Base-by-base conservation (phyloP, 2,329 filamentous ascomycete genomes). In the Seiridium unicorne region DNA sequence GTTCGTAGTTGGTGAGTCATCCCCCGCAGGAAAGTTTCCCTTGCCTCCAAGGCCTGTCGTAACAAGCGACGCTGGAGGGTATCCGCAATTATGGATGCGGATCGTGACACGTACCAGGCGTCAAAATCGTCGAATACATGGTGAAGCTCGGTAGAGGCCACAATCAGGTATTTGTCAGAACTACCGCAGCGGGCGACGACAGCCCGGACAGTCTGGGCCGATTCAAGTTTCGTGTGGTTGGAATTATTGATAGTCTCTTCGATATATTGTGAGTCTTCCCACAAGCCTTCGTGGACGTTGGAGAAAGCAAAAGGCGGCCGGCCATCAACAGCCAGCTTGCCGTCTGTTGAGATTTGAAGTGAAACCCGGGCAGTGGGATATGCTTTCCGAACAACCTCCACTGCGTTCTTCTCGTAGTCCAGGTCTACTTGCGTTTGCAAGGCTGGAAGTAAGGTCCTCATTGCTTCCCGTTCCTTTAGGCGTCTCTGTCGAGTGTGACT, bases 1-100 rank as follows among this genome's bases (percentile, higher is more conserved):
- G 79, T 81, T 44, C 79, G 72, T 0, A 81, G 73, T 42, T 81
- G 77, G 57, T 81, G 79, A 0, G 77, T 79, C 7, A 81, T 74
- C 0, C 78, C 76, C 3, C 79, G 71, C 0, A 81, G 66, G 58
- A 81, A 81, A 3, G 66, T 73, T 1, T 80, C 77, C 57, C 80
- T 81, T 0, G 77, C 76, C 10, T 66, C 65, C 59, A 79, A 70
- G 0, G 76, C 78, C 61, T 81, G 77, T 32, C 71, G 64, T 0
- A 81, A 63, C 9, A 73, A 63, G 2, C 64, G 68, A 18, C 75
- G 72, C 35, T 80, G 78, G 65, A 74, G 74, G 26, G 69, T 70
- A 3, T 75, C 71, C 3, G 72, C 73, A 5, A 80, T 63, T 1
- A 78, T 67, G 4, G 64, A 63, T 1, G 78, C 74, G 53, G 77